Base-by-base conservation (phyloP, 176 grass and related monocot genomes). In the Oryza meridionalis region DNA sequence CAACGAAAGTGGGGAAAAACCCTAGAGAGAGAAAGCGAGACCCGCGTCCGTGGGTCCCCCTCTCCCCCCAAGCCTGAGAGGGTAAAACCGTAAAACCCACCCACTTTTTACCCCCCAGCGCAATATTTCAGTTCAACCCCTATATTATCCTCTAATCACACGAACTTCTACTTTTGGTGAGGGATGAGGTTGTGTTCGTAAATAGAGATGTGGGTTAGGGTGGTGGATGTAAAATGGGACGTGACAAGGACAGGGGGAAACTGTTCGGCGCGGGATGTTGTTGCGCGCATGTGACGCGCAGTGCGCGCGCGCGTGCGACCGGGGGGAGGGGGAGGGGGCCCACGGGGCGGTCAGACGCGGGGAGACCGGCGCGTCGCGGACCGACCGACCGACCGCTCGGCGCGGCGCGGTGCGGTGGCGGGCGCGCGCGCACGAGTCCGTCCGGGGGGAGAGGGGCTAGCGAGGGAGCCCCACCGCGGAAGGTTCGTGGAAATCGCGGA, bases 1-100 rank as follows among this genome's bases (percentile, higher is more conserved):
- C 47, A 12, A 53, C 21, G 13, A 64, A 70, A 70, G 46, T 58
- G 75, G 86, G 74, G 74, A 47, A 71, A 76, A 87, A 73, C 84
- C 84, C 84, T 73, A 79, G 67, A 59, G 82, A 79, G 40, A 44
- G 49, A 84, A 25, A 84, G 19, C 32, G 66, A 69, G 32, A 6
- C 44, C 44, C 21, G 22, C 12, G 79, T 40, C 35, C 38, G 7
- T 40, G 59, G 47, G 50, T 1, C 38, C 38, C 38, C 1, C 38
- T 2, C 29, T 3, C 29, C 2, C 29, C 29, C 0, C 29, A 7
- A 40, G 49, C 22, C 15, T 2, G 16, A 59, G 0, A 7, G 73
- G 70, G 65, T 77, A 35, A 85, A 85, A 62, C n/a, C 24, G 83
- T 84, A 43, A 43, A 43, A 11, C 1, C 11, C 45, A 0, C 45